Conservation (phyloP, 192 early-diverging fungal genomes). For the Entomortierella parvispora region DNA sequence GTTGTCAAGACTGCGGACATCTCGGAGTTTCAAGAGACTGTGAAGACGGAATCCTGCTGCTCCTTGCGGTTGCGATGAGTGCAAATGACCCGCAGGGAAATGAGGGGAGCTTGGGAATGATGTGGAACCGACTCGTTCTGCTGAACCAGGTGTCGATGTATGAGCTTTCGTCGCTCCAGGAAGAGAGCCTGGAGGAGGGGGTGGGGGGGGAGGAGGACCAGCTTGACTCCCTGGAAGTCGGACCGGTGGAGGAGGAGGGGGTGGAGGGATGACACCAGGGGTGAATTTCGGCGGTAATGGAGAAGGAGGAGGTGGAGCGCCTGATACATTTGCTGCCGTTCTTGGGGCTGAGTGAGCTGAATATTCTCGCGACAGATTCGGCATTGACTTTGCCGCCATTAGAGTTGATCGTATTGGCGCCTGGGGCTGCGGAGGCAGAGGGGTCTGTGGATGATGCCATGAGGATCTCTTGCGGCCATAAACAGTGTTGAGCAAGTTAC, state of each 20-base stretch:
- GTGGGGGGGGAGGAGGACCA: slow-evolving; percentile 4
- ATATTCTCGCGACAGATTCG: slow-evolving; percentile 4
- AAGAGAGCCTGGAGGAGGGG: slow-evolving; percentile 12
- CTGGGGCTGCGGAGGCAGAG: neutral
- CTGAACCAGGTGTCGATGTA: too few species aligned
- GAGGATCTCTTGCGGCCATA: slow-evolving; percentile 37
- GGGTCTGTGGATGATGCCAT: slow-evolving; percentile 25
- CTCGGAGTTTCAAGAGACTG: slow-evolving; percentile 37
- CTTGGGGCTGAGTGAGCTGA: too few species aligned
- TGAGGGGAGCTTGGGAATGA: neutral
- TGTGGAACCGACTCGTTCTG: too few species aligned
- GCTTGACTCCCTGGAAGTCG: neutral
- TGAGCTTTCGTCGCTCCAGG: slow-evolving; percentile 15
- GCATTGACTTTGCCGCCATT: slow-evolving; percentile 18
- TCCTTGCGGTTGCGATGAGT: slow-evolving; percentile 19
- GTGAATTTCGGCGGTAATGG: neutral
- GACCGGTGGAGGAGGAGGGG: slow-evolving; percentile 8
- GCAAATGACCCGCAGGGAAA: neutral
- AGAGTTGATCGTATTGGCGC: neutral
- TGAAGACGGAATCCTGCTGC: slow-evolving; percentile 47
- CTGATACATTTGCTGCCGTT: too few species aligned
- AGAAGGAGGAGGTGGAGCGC: neutral
- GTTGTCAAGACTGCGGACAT: slow-evolving; percentile 44
- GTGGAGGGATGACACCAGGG: neutral
- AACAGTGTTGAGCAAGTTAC: slow-evolving; percentile 45